phyloP scores from a whole-genome alignment of 192 early-diverging fungal species.

The Spinellus fusiger region DNA sequence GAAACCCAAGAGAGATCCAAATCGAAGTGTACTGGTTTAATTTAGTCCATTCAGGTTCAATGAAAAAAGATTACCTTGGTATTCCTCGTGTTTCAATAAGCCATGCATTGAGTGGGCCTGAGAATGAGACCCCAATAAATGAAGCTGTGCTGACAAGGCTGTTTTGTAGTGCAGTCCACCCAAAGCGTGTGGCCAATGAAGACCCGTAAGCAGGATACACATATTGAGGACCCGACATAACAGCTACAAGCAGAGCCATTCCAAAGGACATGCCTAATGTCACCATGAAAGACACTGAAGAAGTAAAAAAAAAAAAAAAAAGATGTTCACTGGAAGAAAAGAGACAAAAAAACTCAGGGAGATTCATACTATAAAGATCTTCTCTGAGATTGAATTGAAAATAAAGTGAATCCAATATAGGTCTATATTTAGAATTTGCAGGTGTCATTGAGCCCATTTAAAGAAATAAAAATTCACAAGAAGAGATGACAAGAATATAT shows the following conservation, averaged over 20 bases:
- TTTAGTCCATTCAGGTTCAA: neutral
- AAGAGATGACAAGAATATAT: no score
- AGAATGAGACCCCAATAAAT: constrained; percentile 25
- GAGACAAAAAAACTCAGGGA: no score
- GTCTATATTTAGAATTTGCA: no score
- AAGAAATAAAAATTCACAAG: no score
- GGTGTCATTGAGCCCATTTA: no score
- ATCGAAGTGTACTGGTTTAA: constrained; percentile 16
- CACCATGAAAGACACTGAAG: constrained; percentile 9
- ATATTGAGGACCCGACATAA: constrained; percentile 28
- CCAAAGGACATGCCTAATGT: constrained; percentile 11
- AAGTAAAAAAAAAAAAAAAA: neutral
- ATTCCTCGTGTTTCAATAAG: constrained; percentile 14
- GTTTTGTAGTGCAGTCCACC: constrained; percentile 21
- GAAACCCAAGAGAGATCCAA: constrained; percentile 5
- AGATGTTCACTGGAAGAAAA: no score
- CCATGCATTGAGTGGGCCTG: constrained; percentile 22
- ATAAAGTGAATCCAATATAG: no score
- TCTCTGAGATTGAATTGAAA: no score
- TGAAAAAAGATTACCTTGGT: neutral
- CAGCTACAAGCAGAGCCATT: constrained; percentile 19
- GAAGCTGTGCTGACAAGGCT: constrained; percentile 25
- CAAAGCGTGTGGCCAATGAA: constrained; percentile 10
- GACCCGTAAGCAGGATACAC: constrained; percentile 24
- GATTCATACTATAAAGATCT: no score